phyloP scores from a whole-genome alignment of 495 filamentous ascomycete species.

The Entonaema liquescens region DNA sequence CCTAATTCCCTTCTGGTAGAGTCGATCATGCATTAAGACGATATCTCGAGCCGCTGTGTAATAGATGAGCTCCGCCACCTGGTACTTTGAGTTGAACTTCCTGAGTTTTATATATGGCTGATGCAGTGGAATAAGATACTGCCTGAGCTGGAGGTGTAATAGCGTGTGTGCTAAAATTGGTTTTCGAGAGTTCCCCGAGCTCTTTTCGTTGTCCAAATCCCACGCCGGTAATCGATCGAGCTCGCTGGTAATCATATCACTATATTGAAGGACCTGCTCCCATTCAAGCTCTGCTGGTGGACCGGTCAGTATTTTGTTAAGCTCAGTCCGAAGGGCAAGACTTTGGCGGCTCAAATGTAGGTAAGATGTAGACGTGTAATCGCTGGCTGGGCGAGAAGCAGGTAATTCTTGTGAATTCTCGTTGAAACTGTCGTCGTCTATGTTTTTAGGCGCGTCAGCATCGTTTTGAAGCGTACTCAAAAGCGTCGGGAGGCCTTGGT shows the following conservation, averaged over 20 bases:
- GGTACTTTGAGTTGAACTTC: slow-evolving; percentile 42
- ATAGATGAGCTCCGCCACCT: slow-evolving; percentile 45
- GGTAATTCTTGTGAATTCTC: slow-evolving; percentile 43
- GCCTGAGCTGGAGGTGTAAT: slow-evolving; percentile 48
- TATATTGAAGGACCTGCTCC: slow-evolving; percentile 50
- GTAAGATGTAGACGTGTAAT: slow-evolving; percentile 48
- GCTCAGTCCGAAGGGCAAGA: slow-evolving; percentile 43
- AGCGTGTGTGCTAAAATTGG: slow-evolving; percentile 45
- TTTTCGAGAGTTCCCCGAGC: slow-evolving; percentile 29
- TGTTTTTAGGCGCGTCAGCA: slow-evolving; percentile 42
- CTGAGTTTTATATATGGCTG: slow-evolving; percentile 46
- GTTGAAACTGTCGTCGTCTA: slow-evolving; percentile 47
- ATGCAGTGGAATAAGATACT: slow-evolving; percentile 47
- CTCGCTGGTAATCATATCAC: slow-evolving; percentile 46
- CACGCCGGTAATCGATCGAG: slow-evolving; percentile 47
- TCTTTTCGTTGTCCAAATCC: slow-evolving; percentile 38
- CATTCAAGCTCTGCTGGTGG: slow-evolving; percentile 37
- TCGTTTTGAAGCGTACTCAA: slow-evolving; percentile 44
- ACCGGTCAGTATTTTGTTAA: slow-evolving; percentile 44
- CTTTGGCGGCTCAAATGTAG: slow-evolving; percentile 46
- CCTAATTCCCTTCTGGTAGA: slow-evolving; percentile 45
- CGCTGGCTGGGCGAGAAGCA: slow-evolving; percentile 33
- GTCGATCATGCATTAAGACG: slow-evolving; percentile 45
- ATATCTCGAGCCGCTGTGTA: slow-evolving; percentile 49
- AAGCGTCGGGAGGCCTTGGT: slow-evolving; percentile 48